Conservation (phyloP, 352 stramenopile species). For the Phytophthora cactorum region DNA sequence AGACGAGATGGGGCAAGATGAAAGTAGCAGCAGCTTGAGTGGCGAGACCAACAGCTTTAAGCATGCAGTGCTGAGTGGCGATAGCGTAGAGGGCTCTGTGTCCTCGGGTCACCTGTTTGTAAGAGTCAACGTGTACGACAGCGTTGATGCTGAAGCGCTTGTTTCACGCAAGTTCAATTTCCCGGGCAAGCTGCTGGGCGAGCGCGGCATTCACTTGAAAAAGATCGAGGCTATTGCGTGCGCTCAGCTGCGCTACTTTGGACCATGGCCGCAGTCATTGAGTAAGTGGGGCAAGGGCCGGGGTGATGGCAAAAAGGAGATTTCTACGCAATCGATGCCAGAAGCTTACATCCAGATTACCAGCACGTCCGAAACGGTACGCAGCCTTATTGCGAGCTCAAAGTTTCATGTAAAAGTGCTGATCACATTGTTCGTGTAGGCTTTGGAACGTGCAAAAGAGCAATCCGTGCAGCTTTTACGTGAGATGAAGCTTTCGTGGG, state of each 20-base stretch:
- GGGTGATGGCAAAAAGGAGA: conserved; percentile 18
- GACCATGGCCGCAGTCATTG: conserved; percentile 39
- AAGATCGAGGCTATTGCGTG: conserved; percentile 60
- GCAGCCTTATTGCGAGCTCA: conserved; percentile 1
- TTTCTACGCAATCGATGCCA: conserved; percentile 13
- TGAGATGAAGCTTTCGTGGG: conserved; percentile 65
- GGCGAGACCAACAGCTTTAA: conserved; percentile 35
- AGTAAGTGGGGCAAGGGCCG: conserved; percentile 30
- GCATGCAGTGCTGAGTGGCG: conserved; percentile 29
- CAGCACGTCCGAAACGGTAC: conserved; percentile 56
- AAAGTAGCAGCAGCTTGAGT: conserved; percentile 28
- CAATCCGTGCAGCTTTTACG: conserved; percentile 54
- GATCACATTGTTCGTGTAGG: conserved; percentile 17
- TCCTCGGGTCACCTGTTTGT: conserved; percentile 40
- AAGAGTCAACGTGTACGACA: conserved; percentile 44
- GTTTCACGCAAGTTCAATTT: conserved; percentile 72
- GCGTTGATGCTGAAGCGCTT: conserved; percentile 48
- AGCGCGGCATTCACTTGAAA: conserved; percentile 73
- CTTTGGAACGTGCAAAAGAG: conserved; percentile 51
- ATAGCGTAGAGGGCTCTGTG: conserved; percentile 22
- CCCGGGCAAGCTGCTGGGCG: conserved; percentile 59
- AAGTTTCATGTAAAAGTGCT: conserved; percentile 9
- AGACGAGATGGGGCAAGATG: conserved; percentile 30
- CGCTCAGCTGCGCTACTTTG: conserved; percentile 63
- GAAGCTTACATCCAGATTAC: conserved; percentile 64